Evolutionary conservation across 2,329 filamentous ascomycete species (phyloP), one percentile per base, ranked within the genome.

Genomic region (Teratosphaeria destructans): DNA sequence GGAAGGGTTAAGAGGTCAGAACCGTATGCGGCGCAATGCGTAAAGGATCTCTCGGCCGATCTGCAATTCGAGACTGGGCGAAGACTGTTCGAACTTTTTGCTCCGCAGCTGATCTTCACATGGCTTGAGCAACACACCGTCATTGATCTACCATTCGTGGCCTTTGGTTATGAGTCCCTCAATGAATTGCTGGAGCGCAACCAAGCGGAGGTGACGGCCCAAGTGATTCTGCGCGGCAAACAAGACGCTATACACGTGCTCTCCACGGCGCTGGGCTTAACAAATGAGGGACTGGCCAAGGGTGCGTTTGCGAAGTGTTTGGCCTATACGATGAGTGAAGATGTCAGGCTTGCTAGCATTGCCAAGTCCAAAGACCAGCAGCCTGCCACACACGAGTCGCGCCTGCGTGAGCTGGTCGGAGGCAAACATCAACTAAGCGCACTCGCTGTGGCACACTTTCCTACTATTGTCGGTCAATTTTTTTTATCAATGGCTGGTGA

Each of bases 101-200:
- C 90, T 6, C 85, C 92, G 2, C 94, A 99, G 68, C 79, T 99
- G 6, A 77, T 97, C 3, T 96, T 90, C 70, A 96, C 91, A 0
- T 99, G 92, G 93, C 82, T 95, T 3, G 85, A 90, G 3, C 57
- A 76, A 0, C 82, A 87, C 60, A 74, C 77, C 1, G 77, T 96
- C 7, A 78, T 82, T n/a, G 79, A 84, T 3, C 88, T 99, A 55
- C 93, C 94, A 0, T 96, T 83, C 68, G 77, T 80, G n/a, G 88
- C 94, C 1, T 99, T 99, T 72, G 87, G 86, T 1, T 99, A 95
- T 69, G 60, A 74, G 1, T 83, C 75, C 16, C 79, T 97, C 1
- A 72, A 79, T 19, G 85, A 89, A 4, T 81, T 99, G 57, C 73
- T 96, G 2, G 69, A 73, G 5, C 84, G 89, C 61, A 84, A 88